Percentiles rank a stretch among this genome's conserved stretches.
These are phyloP conservation scores for Sclerotinia borealis DNA, from an alignment of 2,329 filamentous ascomycete genomes.

Conservation along the genomic window DNA sequence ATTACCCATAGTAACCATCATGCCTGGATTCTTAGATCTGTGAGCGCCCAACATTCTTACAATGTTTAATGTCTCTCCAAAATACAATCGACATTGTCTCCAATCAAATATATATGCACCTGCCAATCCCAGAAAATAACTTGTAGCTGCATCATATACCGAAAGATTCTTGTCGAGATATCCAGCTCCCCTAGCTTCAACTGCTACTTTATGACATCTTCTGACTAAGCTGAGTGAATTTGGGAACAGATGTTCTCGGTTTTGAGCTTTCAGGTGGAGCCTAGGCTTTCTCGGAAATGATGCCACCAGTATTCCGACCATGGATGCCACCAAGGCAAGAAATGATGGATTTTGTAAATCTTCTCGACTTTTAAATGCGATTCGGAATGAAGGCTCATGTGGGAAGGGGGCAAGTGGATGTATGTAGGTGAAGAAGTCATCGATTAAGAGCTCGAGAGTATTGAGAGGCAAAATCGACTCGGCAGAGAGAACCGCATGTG, in stretches of 20 bases:
- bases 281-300: slow-evolving; percentile 69
- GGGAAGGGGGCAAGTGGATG: slow-evolving; percentile 73
- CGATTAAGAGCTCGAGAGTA: slow-evolving; percentile 62
- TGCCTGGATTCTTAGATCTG: slow-evolving; percentile 41
- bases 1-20: slow-evolving; percentile 24
- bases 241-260: slow-evolving; percentile 59
- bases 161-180: slow-evolving; percentile 50
- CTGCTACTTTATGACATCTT: slow-evolving; percentile 63
- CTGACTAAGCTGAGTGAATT: slow-evolving; percentile 64
- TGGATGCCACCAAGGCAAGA: slow-evolving; percentile 64
- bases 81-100: slow-evolving; percentile 62
- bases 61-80: slow-evolving; percentile 66
- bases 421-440: slow-evolving; percentile 80
- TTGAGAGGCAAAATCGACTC: slow-evolving; percentile 67
- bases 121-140: slow-evolving; percentile 66
- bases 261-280: slow-evolving; percentile 61
- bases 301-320: slow-evolving; percentile 67
- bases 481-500: slow-evolving; percentile 44
- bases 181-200: slow-evolving; percentile 57
- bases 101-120: slow-evolving; percentile 63
- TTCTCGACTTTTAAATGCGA: slow-evolving; percentile 59
- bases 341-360: slow-evolving; percentile 62
- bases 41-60: slow-evolving; percentile 62
- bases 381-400: slow-evolving; percentile 70
- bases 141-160: slow-evolving; percentile 62